These are phyloP conservation scores for Leptographium wingfieldii DNA, from an alignment of 2,329 filamentous ascomycete species.

Conservation along the genomic window DNA sequence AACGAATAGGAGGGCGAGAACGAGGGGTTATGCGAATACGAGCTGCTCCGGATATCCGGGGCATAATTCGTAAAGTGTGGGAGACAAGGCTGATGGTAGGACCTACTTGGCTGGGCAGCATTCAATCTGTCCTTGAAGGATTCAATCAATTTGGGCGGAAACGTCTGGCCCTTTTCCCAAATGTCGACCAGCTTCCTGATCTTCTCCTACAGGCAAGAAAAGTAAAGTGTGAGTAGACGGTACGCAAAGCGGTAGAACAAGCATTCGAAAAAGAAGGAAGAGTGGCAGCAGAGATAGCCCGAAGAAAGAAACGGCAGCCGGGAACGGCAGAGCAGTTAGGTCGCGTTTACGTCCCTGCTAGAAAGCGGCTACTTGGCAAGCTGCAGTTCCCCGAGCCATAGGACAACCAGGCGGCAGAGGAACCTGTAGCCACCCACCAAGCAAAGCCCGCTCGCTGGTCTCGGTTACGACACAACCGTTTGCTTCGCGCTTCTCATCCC, in stretches of 20 bases:
- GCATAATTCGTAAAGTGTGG: constrained; percentile 2
- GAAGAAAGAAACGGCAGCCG: not conserved
- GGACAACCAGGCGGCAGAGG: not conserved
- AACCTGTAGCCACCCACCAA: not conserved
- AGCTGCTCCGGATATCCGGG: not conserved
- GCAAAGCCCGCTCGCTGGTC: not conserved
- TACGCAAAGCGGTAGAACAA: not conserved
- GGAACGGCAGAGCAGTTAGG: not conserved
- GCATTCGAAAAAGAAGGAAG: not conserved
- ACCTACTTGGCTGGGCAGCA: constrained; percentile 52
- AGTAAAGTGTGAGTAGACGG: constrained; percentile 23
- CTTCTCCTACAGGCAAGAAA: constrained; percentile 60
- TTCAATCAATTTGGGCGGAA: constrained; percentile 65
- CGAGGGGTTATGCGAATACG: not conserved
- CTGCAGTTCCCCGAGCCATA: not conserved
- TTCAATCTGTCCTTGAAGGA: constrained; percentile 73
- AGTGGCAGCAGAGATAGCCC: not conserved
- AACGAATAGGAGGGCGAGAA: not conserved
- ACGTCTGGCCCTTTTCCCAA: constrained; percentile 92
- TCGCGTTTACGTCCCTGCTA: not conserved
- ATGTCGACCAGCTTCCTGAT: constrained; percentile 93
- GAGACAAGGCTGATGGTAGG: constrained; percentile 8
- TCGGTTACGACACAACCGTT: not conserved
- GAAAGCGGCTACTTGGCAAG: not conserved
- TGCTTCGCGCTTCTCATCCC: not conserved